phyloP scores from a whole-genome alignment of 2,329 filamentous ascomycete species.

The Kalmusia sp. region DNA sequence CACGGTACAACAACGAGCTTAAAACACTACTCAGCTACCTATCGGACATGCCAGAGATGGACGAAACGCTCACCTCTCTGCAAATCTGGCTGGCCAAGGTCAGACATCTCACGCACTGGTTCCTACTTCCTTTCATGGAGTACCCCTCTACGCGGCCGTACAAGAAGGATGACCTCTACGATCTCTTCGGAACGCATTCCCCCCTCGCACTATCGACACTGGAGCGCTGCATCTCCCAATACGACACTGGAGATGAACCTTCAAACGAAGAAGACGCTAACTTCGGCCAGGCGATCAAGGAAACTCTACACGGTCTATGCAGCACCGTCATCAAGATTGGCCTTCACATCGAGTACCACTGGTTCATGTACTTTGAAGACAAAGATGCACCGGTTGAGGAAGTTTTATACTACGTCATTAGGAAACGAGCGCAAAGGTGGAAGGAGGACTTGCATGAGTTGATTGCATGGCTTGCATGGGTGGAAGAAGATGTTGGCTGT shows the following conservation, averaged over 20 bases:
- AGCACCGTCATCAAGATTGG: slow-evolving; percentile 51
- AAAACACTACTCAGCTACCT: slow-evolving; percentile 33
- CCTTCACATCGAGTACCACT: slow-evolving; percentile 51
- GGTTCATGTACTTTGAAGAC: slow-evolving; percentile 43
- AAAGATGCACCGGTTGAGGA: neutral
- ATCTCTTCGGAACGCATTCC: slow-evolving; percentile 44
- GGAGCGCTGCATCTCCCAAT: slow-evolving; percentile 52
- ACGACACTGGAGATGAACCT: slow-evolving; percentile 43
- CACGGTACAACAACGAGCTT: slow-evolving; percentile 46
- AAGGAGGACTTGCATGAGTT: slow-evolving; percentile 50
- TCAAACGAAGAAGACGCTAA: slow-evolving; percentile 44
- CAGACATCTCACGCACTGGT: slow-evolving; percentile 48
- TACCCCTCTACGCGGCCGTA: slow-evolving; percentile 45
- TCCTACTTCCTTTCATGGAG: slow-evolving; percentile 55
- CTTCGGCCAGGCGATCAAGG: slow-evolving; percentile 50
- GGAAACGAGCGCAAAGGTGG: slow-evolving; percentile 28
- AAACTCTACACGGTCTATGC: slow-evolving; percentile 52
- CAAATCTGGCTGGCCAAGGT: neutral
- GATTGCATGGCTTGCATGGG: slow-evolving; percentile 61
- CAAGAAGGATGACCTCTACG: slow-evolving; percentile 12
- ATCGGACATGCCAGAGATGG: slow-evolving; percentile 29
- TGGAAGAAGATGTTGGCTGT: slow-evolving; percentile 48
- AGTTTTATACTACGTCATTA: neutral
- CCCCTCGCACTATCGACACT: slow-evolving; percentile 47
- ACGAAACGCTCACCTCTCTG: neutral